phyloP scores from a whole-genome alignment of 176 grass and related monocot genomes.

The Eleusine coracana region DNA sequence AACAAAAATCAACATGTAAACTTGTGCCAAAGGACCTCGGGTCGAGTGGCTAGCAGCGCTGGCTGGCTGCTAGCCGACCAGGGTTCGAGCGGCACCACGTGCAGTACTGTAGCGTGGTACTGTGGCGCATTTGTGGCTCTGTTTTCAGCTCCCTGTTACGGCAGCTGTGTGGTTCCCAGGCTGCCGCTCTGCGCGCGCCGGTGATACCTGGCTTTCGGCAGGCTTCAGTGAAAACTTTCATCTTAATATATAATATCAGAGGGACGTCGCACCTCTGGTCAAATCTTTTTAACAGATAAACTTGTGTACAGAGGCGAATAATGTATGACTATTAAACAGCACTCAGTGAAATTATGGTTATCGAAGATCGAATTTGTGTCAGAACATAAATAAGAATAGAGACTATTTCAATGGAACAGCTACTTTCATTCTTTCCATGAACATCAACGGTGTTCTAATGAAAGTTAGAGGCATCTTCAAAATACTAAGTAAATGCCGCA shows the following conservation, averaged over 20 bases:
- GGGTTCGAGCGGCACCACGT: no score
- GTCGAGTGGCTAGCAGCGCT: no score
- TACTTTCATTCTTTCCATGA: conserved; percentile 22
- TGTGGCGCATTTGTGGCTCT: no score
- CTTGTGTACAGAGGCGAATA: background rate
- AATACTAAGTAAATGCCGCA: conserved; percentile 22
- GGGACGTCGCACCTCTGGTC: no score
- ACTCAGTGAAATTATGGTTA: background rate
- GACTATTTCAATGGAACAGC: background rate
- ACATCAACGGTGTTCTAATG: conserved; percentile 15
- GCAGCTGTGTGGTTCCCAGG: no score
- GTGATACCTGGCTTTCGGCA: no score
- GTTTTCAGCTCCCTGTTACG: no score
- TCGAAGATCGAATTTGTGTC: background rate
- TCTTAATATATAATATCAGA: no score
- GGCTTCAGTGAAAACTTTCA: no score
- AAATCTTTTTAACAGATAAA: background rate
- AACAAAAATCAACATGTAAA: conserved; percentile 9
- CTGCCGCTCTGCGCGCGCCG: no score
- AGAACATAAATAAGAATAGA: conserved; percentile 18
- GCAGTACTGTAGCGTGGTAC: no score
- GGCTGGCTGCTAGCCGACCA: no score
- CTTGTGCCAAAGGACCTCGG: background rate
- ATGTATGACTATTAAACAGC: background rate
- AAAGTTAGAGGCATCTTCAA: background rate